Evolutionary conservation across 2,329 filamentous ascomycete genomes (phyloP), one percentile per base, ranked within the genome.

Genomic region (Calonectria naviculata): DNA sequence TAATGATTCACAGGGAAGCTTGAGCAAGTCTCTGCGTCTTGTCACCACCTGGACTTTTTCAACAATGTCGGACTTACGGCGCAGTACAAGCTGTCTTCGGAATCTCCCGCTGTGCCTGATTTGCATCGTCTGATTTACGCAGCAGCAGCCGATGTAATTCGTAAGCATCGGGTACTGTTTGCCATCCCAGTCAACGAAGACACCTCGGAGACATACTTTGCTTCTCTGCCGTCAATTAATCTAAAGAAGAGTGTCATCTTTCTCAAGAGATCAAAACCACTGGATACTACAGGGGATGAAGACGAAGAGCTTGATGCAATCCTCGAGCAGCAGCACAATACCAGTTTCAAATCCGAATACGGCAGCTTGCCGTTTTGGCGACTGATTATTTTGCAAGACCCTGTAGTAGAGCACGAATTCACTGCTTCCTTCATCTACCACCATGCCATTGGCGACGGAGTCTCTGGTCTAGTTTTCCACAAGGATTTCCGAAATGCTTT

Each of bases 391-490:
- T 67, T 87, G 10, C 74, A 77, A n/a, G 73, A 79, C 17, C 44
- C 74, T 17, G 73, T 71, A 10, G 67, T 76, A 36, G 21, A 73
- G 3, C 74, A 66, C 3, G 73, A 70, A 3, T 87, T 88, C 69
- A 85, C 84, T 0, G 84, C 82, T 2, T 78, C 77, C 2, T 88
- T 86, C 76, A 78, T 87, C 12, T 87, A 81, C 71, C 87, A 89
- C 67, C 87, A 88, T 78, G 84, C 83, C 3, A 79, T 88, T 61
- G 83, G 83, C 3, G 87, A 89, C 73, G 86, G 86, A 2, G 78
- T 77, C 10, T 86, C 85, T 0, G 85, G 84, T 0, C 81, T 85
- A 31, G 79, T 84, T 0, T 88, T 88, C 70, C 86, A 88, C 66
- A 74, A 79, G 10, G 78, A 81, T 0, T 85, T 88, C 42, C 79